phyloP scores from a whole-genome alignment of 23 red algal species.

The Gracilaria vermiculophylla region DNA sequence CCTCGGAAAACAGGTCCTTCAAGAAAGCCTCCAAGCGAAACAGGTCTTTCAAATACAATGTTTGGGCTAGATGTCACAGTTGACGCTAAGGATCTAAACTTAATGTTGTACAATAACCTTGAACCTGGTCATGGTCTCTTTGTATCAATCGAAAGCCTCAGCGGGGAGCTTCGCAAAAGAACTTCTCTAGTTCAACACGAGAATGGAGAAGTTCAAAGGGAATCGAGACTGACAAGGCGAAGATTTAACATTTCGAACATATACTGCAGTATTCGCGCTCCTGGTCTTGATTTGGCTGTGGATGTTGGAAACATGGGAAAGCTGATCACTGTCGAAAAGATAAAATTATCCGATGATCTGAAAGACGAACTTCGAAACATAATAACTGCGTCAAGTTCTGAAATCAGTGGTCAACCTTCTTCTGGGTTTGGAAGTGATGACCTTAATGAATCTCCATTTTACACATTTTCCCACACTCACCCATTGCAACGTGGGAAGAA shows the following conservation, averaged over 20 bases:
- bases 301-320: slow-evolving; percentile 55
- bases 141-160: slow-evolving; percentile 31
- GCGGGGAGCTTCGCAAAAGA: slow-evolving; percentile 38
- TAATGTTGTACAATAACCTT: slow-evolving; percentile 84
- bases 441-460: slow-evolving; percentile 70
- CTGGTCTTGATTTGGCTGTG: slow-evolving; percentile 69
- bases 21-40: slow-evolving; percentile 54
- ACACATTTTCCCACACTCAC: slow-evolving; percentile 70
- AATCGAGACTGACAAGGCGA: slow-evolving; percentile 42
- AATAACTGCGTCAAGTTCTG: slow-evolving; percentile 5
- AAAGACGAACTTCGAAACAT: slow-evolving; percentile 14
- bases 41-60: slow-evolving; percentile 44
- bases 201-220: slow-evolving; percentile 30
- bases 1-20: background rate
- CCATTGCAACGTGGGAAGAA: slow-evolving; percentile 63
- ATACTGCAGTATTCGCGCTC: slow-evolving; percentile 66
- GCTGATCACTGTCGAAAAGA: slow-evolving; percentile 48
- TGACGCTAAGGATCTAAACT: slow-evolving; percentile 53
- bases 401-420: slow-evolving; percentile 4
- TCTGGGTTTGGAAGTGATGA: slow-evolving; percentile 77
- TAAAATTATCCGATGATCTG: slow-evolving; percentile 55
- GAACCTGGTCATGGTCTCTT: slow-evolving; percentile 72
- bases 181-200: slow-evolving; percentile 2
- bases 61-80: slow-evolving; percentile 49
- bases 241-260: slow-evolving; percentile 60